These are phyloP conservation scores for Fibroporia radiculosa DNA, from an alignment of 768 basidiomycete species.

Conservation along the genomic window DNA sequence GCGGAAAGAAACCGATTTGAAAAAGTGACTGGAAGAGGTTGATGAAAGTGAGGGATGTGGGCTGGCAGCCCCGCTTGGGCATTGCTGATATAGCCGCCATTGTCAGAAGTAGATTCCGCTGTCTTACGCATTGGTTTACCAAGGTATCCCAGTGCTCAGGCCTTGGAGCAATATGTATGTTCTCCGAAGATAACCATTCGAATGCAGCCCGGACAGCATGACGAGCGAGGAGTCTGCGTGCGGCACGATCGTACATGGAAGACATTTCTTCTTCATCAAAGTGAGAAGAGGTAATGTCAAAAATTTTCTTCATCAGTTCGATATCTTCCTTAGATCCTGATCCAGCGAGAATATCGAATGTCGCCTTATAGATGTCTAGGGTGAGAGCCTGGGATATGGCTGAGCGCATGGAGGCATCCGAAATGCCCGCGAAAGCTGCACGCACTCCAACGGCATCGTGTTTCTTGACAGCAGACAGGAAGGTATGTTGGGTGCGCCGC, in stretches of 20 bases:
- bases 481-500: too few relatives aligned
- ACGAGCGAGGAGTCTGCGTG: neutral
- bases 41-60: neutral
- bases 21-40: slow-evolving; percentile 8
- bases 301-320: slow-evolving; percentile 44
- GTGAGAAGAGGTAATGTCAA: slow-evolving; percentile 38
- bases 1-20: neutral
- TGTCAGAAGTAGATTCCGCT: neutral
- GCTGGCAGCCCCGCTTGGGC: neutral
- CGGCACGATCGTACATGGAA: slow-evolving; percentile 24
- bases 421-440: neutral
- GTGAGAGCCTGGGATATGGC: slow-evolving; percentile 1
- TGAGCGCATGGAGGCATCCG: neutral
- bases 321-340: slow-evolving; percentile 49
- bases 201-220: slow-evolving; percentile 22
- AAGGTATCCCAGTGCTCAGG: slow-evolving; percentile 49
- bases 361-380: slow-evolving; percentile 28
- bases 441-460: neutral
- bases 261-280: slow-evolving; percentile 28
- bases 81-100: neutral
- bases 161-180: slow-evolving; percentile 26
- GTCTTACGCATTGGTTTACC: slow-evolving; percentile 31
- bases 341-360: slow-evolving; percentile 39
- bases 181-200: slow-evolving; percentile 37
- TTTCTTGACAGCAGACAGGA: neutral